A percentile compares a stretch with the other conserved stretches of the same genome.
phyloP scores from a whole-genome alignment of 371 early-diverging fungal species.

The Lichtheimia corymbifera region DNA sequence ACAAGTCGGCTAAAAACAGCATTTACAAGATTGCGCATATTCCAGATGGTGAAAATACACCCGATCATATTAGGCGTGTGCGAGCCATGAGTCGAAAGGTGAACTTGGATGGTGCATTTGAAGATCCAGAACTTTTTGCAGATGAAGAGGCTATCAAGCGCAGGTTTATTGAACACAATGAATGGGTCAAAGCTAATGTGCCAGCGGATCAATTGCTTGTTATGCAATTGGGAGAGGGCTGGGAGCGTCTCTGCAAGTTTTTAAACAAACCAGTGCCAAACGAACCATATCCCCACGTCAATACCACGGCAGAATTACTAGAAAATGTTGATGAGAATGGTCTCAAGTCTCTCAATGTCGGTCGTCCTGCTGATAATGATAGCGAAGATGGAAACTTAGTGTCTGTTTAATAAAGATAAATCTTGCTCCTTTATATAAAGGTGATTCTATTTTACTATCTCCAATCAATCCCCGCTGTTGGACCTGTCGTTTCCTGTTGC shows the following conservation, averaged over 20 bases:
- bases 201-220: constrained; percentile 15
- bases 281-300: constrained; percentile 11
- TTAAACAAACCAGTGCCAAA: constrained; percentile 5
- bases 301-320: neutral
- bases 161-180: constrained; percentile 9
- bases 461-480: too few relatives aligned
- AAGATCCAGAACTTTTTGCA: constrained; percentile 3
- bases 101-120: constrained; percentile 19
- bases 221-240: constrained; percentile 26
- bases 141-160: constrained; percentile 22
- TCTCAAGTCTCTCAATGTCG: too few relatives aligned
- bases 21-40: constrained; percentile 14
- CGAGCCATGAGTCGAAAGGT: constrained; percentile 12
- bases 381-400: too few relatives aligned
- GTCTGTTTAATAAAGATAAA: too few relatives aligned
- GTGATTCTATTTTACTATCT: too few relatives aligned
- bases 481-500: too few relatives aligned
- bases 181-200: constrained; percentile 8
- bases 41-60: neutral
- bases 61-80: neutral
- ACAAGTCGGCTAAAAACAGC: constrained; percentile 17
- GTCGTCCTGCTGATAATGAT: too few relatives aligned
- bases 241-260: constrained; percentile 12
- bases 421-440: too few relatives aligned
- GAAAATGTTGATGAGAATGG: too few relatives aligned